phyloP scores from a whole-genome alignment of 257 asterid species.

The Nicotiana tomentosiformis region DNA sequence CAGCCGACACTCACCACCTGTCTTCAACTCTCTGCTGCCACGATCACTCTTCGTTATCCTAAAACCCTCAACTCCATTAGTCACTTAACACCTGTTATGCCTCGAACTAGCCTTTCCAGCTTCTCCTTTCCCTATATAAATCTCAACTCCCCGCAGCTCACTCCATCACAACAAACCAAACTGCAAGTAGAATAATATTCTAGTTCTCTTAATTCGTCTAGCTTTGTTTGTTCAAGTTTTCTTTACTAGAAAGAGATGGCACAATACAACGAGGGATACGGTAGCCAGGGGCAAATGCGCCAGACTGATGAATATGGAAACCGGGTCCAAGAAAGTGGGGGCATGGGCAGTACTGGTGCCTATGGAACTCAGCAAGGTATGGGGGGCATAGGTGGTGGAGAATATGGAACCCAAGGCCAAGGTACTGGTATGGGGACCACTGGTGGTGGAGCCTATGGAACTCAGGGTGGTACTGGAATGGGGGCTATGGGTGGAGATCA shows the following conservation, averaged over 20 bases:
- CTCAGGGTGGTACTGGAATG: neutral
- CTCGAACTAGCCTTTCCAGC: neutral
- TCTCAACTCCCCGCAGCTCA: neutral
- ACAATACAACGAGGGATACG: slow-evolving; percentile 7
- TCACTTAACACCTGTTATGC: neutral
- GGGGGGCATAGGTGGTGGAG: neutral
- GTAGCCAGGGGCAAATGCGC: slow-evolving; percentile 12
- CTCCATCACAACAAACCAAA: neutral
- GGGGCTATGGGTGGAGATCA: neutral
- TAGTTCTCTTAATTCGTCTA: neutral
- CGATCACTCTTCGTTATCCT: neutral
- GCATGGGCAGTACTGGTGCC: slow-evolving; percentile 27
- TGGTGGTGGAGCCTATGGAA: neutral
- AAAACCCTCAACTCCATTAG: neutral
- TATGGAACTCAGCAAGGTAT: neutral
- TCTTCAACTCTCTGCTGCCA: neutral
- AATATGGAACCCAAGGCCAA: neutral
- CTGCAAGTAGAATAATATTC: neutral
- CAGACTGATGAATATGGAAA: slow-evolving; percentile 30
- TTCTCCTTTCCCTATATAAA: neutral
- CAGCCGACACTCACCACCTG: slow-evolving; percentile 4
- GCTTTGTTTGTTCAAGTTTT: neutral
- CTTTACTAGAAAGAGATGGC: neutral
- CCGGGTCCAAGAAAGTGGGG: slow-evolving; percentile 22
- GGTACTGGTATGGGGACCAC: neutral